Evolutionary conservation across 106 monocot genomes (phyloP).

Genomic region (Apostasia shenzhenica): DNA sequence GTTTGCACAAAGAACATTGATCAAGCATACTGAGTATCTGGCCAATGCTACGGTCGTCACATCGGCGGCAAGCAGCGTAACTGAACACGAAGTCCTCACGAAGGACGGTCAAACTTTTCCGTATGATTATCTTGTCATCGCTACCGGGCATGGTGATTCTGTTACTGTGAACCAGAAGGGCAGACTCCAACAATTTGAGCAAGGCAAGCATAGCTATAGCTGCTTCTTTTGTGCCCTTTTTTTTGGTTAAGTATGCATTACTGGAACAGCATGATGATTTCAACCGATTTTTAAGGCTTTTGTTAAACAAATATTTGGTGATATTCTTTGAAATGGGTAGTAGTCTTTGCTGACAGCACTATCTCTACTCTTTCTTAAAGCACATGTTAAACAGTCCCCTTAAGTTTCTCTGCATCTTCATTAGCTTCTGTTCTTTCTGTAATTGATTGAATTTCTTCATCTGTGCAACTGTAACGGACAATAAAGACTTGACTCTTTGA

Average conservation of each 20-base stretch:
- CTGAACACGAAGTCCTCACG: constrained; percentile 20
- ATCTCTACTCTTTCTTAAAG: too few species aligned
- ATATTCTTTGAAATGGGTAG: not conserved
- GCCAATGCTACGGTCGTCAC: constrained; percentile 17
- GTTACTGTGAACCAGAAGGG: constrained; percentile 4
- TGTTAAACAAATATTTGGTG: not conserved
- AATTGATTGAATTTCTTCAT: too few species aligned
- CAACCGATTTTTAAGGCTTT: not conserved
- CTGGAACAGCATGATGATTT: not conserved
- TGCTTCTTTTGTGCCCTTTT: not conserved
- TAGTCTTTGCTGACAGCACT: too few species aligned
- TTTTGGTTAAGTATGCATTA: not conserved
- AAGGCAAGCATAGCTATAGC: constrained; percentile 13
- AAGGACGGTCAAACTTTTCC: constrained; percentile 13
- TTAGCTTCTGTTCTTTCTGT: too few species aligned
- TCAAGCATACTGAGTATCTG: constrained; percentile 36
- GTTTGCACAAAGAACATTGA: constrained; percentile 30
- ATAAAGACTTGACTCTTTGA: too few species aligned
- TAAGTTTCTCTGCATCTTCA: too few species aligned
- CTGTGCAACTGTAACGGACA: too few species aligned
- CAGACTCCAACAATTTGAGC: constrained; percentile 30
- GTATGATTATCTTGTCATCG: constrained; percentile 38
- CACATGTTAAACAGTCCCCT: too few species aligned
- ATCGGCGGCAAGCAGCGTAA: constrained; percentile 22
- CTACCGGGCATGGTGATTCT: constrained; percentile 21